These are phyloP conservation scores for Dictyostelium firmibasis DNA, from an alignment of 78 protist genomes.

Conservation along the genomic window DNA sequence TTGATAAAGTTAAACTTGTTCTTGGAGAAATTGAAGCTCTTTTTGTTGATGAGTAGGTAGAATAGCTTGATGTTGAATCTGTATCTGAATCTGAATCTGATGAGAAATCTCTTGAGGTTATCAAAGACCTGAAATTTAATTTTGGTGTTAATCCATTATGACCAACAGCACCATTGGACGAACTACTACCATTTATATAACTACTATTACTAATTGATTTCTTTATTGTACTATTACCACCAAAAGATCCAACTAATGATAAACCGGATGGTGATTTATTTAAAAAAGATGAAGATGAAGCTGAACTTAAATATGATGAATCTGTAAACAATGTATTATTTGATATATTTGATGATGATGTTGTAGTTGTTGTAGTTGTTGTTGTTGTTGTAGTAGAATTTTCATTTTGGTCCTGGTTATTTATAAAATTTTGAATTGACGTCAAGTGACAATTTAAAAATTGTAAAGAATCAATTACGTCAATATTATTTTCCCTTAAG, in stretches of 20 bases:
- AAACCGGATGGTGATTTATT: not conserved
- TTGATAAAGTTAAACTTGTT: slow-evolving; percentile 35
- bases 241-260: not conserved
- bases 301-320: not conserved
- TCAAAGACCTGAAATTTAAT: not conserved
- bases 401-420: not conserved
- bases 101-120: slow-evolving; percentile 24
- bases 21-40: slow-evolving; percentile 65
- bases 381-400: not conserved
- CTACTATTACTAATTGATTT: not conserved
- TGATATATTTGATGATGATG: not conserved
- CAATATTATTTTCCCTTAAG: not conserved
- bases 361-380: not conserved
- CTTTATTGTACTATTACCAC: not conserved
- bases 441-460: not conserved
- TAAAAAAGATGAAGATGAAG: not conserved
- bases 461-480: not conserved
- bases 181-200: not conserved
- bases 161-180: too few relatives aligned
- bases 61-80: slow-evolving; percentile 18
- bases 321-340: not conserved
- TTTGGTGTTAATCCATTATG: not conserved
- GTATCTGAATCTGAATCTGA: slow-evolving; percentile 58
- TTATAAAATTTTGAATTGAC: not conserved
- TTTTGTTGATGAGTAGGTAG: not conserved